phyloP scores from a whole-genome alignment of 208 protist species.

The Trypanosoma rangeli region DNA sequence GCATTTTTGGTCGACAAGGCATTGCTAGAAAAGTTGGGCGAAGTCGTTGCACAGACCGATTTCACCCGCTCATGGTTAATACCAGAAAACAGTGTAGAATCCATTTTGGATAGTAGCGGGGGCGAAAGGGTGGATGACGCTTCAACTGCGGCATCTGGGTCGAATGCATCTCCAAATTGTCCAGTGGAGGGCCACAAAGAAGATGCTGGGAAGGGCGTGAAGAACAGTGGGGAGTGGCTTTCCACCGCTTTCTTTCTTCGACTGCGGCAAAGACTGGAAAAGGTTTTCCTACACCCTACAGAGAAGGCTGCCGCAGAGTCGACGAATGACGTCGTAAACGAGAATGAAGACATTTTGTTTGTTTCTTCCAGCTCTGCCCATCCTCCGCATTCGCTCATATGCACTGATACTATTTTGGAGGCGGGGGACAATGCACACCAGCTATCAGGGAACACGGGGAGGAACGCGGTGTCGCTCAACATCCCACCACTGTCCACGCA shows the following conservation, averaged over 20 bases:
- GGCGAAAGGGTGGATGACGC: neutral
- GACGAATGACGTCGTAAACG: neutral
- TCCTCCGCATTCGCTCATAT: neutral
- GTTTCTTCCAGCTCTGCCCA: neutral
- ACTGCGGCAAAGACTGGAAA: slow-evolving; percentile 9
- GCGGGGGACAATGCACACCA: neutral
- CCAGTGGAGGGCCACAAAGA: neutral
- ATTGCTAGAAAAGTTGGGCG: slow-evolving; percentile 14
- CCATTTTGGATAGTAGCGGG: neutral
- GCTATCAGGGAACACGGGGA: neutral
- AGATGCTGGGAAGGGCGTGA: too few relatives aligned
- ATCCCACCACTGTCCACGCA: neutral
- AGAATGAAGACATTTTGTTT: neutral
- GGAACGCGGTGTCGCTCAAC: neutral
- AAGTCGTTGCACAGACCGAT: neutral
- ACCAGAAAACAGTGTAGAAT: neutral
- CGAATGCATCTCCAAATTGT: neutral
- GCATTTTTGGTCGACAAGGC: slow-evolving; percentile 21
- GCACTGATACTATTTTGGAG: neutral
- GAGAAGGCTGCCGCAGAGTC: neutral
- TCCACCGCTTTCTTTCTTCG: slow-evolving; percentile 3
- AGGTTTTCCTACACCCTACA: neutral
- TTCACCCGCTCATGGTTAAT: neutral
- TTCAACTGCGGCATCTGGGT: neutral
- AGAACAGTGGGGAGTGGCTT: neutral